Evolutionary conservation across 2,329 filamentous ascomycete genomes (phyloP).

Genomic region (Zasmidium angulare): DNA sequence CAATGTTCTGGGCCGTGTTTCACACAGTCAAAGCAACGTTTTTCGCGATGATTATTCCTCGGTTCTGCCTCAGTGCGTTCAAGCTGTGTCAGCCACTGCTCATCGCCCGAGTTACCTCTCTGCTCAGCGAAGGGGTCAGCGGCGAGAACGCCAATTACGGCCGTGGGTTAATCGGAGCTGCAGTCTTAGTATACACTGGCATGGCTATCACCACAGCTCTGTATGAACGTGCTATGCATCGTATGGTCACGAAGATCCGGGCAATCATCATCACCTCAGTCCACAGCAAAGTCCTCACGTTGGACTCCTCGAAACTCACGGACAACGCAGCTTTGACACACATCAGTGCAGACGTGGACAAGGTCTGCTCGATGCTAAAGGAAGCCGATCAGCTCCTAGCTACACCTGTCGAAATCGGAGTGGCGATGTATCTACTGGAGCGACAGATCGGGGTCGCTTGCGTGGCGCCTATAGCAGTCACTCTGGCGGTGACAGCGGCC

Average conservation of each 20-base stretch:
- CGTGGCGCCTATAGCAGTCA: slow-evolving; percentile 19
- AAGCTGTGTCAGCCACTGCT: slow-evolving; percentile 20
- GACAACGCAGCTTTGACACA: slow-evolving; percentile 20
- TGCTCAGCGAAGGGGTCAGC: slow-evolving; percentile 12
- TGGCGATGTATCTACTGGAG: slow-evolving; percentile 21
- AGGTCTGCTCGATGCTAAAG: slow-evolving; percentile 17
- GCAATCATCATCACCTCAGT: slow-evolving; percentile 19
- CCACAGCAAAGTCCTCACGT: slow-evolving; percentile 13
- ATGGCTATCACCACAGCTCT: slow-evolving; percentile 18
- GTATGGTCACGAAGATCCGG: slow-evolving; percentile 23
- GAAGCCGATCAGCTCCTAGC: slow-evolving; percentile 20
- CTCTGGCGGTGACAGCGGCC: slow-evolving; percentile 11
- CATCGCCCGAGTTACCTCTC: slow-evolving; percentile 13
- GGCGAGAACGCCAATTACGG: slow-evolving; percentile 7
- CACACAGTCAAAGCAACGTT: slow-evolving; percentile 7
- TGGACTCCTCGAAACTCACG: slow-evolving; percentile 13
- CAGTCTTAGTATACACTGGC: slow-evolving; percentile 18
- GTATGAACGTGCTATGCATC: slow-evolving; percentile 19
- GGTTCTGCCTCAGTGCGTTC: slow-evolving; percentile 19
- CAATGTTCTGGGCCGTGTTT: slow-evolving; percentile 7
- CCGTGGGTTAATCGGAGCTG: slow-evolving; percentile 18
- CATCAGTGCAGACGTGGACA: slow-evolving; percentile 22
- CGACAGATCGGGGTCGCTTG: slow-evolving; percentile 21
- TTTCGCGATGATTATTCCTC: slow-evolving; percentile 10
- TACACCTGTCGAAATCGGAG: slow-evolving; percentile 23